phyloP scores from a whole-genome alignment of 169 alveolate species.

The Babesia divergens region DNA sequence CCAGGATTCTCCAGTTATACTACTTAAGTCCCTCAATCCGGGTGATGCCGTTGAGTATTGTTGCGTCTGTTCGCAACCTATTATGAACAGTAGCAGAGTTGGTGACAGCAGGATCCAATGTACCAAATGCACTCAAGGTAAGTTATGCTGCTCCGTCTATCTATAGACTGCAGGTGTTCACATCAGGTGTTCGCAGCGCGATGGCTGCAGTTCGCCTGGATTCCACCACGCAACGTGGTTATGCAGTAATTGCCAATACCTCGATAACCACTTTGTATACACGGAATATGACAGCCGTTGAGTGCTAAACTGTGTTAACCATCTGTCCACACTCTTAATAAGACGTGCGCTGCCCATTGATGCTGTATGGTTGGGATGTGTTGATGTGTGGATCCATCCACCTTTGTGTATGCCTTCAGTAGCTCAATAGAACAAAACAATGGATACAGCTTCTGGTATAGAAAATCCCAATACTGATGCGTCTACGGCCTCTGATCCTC shows the following conservation, averaged over 20 bases:
- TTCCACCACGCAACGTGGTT: conserved; percentile 10
- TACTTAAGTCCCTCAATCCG: background rate
- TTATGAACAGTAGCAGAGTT: background rate
- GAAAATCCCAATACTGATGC: background rate
- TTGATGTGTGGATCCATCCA: too few relatives aligned
- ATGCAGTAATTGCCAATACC: conserved; percentile 15
- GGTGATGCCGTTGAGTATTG: background rate
- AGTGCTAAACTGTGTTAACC: too few relatives aligned
- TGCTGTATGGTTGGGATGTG: too few relatives aligned
- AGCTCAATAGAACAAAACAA: too few relatives aligned
- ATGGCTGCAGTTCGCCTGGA: background rate
- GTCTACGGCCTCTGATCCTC: background rate
- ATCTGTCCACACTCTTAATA: too few relatives aligned
- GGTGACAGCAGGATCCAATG: conserved; percentile 20
- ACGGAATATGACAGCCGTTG: too few relatives aligned
- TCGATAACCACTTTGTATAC: background rate
- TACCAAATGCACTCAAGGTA: conserved; percentile 12
- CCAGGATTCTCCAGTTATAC: background rate
- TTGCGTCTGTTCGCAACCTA: conserved; percentile 27
- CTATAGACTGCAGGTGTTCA: conserved; percentile 3
- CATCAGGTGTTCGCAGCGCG: conserved; percentile 18
- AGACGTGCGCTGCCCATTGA: too few relatives aligned
- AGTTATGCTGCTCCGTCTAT: background rate
- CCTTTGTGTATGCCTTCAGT: too few relatives aligned
- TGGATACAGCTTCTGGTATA: too few relatives aligned